Evolutionary conservation across 352 stramenopile genomes (phyloP).

Genomic region (Globisporangium splendens): DNA sequence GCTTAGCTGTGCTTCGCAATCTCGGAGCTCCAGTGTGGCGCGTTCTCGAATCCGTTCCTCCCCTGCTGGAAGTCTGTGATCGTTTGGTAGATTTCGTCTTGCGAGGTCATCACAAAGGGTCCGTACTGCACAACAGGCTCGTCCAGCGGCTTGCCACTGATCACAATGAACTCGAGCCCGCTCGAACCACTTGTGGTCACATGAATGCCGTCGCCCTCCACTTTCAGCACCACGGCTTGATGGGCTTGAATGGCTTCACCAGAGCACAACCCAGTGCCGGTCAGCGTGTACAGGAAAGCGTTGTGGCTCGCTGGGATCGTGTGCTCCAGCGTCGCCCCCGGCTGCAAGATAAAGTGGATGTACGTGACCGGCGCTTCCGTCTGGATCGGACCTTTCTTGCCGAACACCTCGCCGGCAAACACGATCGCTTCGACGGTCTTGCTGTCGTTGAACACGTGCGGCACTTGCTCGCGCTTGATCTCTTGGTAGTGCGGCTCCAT

Average conservation of each 20-base stretch:
- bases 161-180: slow-evolving; percentile 53
- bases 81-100: slow-evolving; percentile 51
- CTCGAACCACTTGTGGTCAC: too few species aligned
- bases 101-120: slow-evolving; percentile 69
- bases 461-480: slow-evolving; percentile 30
- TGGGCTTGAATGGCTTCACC: slow-evolving; percentile 11
- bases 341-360: slow-evolving; percentile 24
- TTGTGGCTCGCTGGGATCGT: slow-evolving; percentile 16
- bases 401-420: slow-evolving; percentile 25
- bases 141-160: slow-evolving; percentile 52
- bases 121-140: slow-evolving; percentile 67
- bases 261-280: slow-evolving; percentile 5
- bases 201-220: slow-evolving; percentile 31
- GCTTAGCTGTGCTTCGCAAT: slow-evolving; percentile 25
- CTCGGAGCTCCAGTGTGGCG: slow-evolving; percentile 45
- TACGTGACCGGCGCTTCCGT: slow-evolving; percentile 27
- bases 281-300: slow-evolving; percentile 20
- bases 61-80: slow-evolving; percentile 53
- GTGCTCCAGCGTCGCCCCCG: slow-evolving; percentile 11
- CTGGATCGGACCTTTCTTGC: slow-evolving; percentile 13
- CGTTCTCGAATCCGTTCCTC: slow-evolving; percentile 67
- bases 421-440: slow-evolving; percentile 21
- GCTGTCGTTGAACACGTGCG: slow-evolving; percentile 11
- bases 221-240: slow-evolving; percentile 44
- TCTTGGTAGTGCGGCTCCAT: slow-evolving; percentile 21